These are phyloP conservation scores for Ophiostoma piceae DNA, from an alignment of 2,329 filamentous ascomycete species.

Conservation along the genomic window DNA sequence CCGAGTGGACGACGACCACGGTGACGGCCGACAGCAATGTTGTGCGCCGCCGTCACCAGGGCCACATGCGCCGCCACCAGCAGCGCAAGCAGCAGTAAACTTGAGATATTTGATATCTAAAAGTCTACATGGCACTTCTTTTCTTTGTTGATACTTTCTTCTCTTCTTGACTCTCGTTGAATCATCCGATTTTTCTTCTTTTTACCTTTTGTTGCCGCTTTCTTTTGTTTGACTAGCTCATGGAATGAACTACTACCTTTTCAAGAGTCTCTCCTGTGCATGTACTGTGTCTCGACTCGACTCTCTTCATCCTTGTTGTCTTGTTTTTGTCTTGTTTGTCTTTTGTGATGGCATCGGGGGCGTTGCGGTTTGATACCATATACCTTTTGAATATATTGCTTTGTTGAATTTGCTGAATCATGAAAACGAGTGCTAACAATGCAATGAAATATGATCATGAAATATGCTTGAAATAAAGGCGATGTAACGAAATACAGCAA, in stretches of 20 bases:
- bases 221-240: not conserved
- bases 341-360: conserved; percentile 15
- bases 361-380: conserved; percentile 15
- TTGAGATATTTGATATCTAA: not conserved
- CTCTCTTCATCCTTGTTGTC: not conserved
- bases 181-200: not conserved
- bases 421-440: not conserved
- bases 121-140: not conserved
- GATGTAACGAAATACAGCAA: not conserved
- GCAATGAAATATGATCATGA: not conserved
- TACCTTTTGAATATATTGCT: conserved; percentile 1
- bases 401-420: not conserved
- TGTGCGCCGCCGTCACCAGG: conserved; percentile 30
- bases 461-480: no score
- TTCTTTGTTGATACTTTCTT: conserved; percentile 19
- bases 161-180: conserved; percentile 14
- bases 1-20: conserved; percentile 38
- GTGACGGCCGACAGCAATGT: conserved; percentile 30
- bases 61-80: conserved; percentile 39
- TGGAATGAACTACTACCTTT: conserved; percentile 5
- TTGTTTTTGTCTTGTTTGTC: not conserved
- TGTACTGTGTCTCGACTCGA: not conserved
- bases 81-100: conserved; percentile 8
- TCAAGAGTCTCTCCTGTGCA: not conserved
- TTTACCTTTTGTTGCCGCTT: not conserved